Base-by-base conservation (phyloP, 2,329 filamentous ascomycete species). In the Colletotrichum karsti region DNA sequence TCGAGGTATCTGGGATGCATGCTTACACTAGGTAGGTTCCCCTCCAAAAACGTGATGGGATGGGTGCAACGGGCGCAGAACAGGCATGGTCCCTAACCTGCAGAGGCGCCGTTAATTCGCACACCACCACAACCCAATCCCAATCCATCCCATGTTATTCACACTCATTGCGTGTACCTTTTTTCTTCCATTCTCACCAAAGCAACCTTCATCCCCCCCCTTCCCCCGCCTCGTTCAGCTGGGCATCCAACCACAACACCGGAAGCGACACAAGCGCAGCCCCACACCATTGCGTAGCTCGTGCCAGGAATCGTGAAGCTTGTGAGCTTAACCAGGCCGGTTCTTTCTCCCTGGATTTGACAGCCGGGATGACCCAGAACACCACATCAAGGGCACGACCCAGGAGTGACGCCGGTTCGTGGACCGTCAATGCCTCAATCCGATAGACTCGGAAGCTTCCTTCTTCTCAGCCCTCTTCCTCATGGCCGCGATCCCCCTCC, bases 21-120 rank as follows among this genome's bases (percentile, higher is more conserved):
- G n/a, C n/a, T n/a, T n/a, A n/a, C n/a, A n/a, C n/a, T n/a, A n/a
- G n/a, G n/a, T n/a, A n/a, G n/a, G n/a, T n/a, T n/a, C n/a, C n/a
- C n/a, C n/a, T n/a, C n/a, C n/a, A n/a, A n/a, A n/a, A n/a, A n/a
- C n/a, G n/a, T n/a, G n/a, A n/a, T n/a, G n/a, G n/a, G n/a, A n/a
- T n/a, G n/a, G n/a, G n/a, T n/a, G n/a, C n/a, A 46, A 64, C 59
- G 53, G 64, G 64, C 64, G 60, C 37, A 64, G 35, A 63, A 53
- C 42, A 63, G n/a, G 42, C 37, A 63, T 67, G 41, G 54, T 57
- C 59, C 42, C 35, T 51, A 41, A 22, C 37, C 26, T 51, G 22
- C 26, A 58, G 22, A 59, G n/a, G 9, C 12, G 15, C 42, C 9
- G 20, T 26, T 30, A 39, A 51, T n/a, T 18, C n/a, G n/a, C n/a